phyloP scores from a whole-genome alignment of 1,284 basidiomycete species.

The Ceratobasidium sp. region DNA sequence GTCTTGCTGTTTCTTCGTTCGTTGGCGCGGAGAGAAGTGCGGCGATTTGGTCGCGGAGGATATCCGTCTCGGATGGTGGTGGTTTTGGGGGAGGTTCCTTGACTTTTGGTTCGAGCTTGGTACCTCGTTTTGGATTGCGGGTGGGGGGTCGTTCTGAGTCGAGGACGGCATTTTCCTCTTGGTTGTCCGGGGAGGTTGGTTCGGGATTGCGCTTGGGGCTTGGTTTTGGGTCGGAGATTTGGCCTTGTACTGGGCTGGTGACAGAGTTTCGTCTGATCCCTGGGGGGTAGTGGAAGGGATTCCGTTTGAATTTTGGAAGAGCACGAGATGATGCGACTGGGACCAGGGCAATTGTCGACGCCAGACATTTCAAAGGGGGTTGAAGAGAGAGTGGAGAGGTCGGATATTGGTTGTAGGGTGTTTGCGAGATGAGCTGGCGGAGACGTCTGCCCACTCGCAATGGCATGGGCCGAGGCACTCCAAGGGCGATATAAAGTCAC shows the following conservation, averaged over 20 bases:
- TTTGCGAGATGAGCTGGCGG: slow-evolving; percentile 40
- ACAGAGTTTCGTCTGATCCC: no score
- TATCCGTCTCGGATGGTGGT: neutral
- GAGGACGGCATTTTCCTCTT: no score
- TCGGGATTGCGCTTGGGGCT: neutral
- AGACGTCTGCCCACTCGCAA: slow-evolving; percentile 42
- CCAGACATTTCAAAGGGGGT: neutral
- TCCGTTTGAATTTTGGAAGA: no score
- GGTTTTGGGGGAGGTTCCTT: neutral
- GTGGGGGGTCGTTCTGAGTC: no score
- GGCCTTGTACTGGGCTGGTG: no score
- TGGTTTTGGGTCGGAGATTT: neutral
- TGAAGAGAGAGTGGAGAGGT: neutral
- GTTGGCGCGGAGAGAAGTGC: slow-evolving; percentile 15
- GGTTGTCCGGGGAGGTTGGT: no score
- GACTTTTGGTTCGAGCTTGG: neutral
- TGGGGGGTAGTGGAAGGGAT: no score
- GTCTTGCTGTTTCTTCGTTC: slow-evolving; percentile 1
- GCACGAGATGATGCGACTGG: no score
- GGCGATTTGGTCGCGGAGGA: slow-evolving; percentile 9
- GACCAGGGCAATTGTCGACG: neutral
- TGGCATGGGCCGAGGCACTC: slow-evolving; percentile 40
- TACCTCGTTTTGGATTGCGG: slow-evolving; percentile 6
- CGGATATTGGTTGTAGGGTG: neutral
- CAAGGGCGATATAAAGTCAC: slow-evolving; percentile 22